Evolutionary conservation across 495 filamentous ascomycete species (phyloP).

Genomic region (Aspergillus nanangensis): DNA sequence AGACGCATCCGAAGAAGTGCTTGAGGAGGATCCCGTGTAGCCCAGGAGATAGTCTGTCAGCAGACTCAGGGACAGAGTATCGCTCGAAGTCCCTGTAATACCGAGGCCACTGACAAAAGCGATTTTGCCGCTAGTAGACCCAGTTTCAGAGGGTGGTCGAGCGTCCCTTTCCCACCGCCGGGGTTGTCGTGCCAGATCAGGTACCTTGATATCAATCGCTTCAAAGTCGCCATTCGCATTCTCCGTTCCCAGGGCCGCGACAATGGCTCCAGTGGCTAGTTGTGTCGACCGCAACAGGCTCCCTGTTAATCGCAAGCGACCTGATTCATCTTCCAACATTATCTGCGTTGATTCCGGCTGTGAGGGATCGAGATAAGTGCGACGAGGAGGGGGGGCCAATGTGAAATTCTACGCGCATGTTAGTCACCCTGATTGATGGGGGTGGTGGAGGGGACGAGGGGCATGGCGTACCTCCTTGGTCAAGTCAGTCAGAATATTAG

Average conservation of each 20-base stretch:
- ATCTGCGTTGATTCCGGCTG: constrained; percentile 50
- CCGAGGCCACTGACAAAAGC: constrained; percentile 86
- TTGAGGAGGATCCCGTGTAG: constrained; percentile 54
- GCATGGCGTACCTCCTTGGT: constrained; percentile 74
- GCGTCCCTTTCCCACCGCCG: constrained; percentile 65
- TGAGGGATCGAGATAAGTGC: constrained; percentile 62
- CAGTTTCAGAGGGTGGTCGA: constrained; percentile 33
- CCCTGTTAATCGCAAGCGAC: constrained; percentile 79
- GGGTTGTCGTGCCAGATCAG: constrained; percentile 79
- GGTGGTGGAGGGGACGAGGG: too few relatives aligned
- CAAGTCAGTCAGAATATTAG: constrained; percentile 93
- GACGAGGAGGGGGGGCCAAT: constrained; percentile 70
- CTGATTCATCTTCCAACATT: constrained; percentile 95
- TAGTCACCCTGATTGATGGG: too few relatives aligned
- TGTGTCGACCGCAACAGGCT: constrained; percentile 55
- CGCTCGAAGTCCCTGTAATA: constrained; percentile 69
- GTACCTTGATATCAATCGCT: constrained; percentile 81
- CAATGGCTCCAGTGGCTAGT: constrained; percentile 85
- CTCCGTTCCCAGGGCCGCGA: constrained; percentile 90
- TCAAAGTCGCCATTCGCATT: constrained; percentile 89
- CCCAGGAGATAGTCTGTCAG: constrained; percentile 85
- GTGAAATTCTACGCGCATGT: constrained; percentile 65
- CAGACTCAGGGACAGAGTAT: constrained; percentile 69
- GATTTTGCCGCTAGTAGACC: constrained; percentile 58
- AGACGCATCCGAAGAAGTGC: constrained; percentile 35